phyloP scores from a whole-genome alignment of 495 filamentous ascomycete genomes.

The Penicillium manginii region DNA sequence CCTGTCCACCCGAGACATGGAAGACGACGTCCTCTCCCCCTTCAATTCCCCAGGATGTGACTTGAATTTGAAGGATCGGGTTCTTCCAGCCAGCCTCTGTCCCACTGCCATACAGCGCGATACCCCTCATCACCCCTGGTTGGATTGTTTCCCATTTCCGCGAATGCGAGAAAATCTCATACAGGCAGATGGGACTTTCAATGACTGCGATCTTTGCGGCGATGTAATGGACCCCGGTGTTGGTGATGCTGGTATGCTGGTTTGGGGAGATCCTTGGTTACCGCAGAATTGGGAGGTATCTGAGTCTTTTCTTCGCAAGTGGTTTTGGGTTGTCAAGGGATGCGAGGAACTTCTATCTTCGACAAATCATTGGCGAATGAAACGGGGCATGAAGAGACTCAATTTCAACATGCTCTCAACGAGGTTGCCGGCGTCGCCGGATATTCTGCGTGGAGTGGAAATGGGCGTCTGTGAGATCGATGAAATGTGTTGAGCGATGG shows the following conservation, averaged over 20 bases:
- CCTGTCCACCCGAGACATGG: neutral
- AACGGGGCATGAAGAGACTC: constrained; percentile 27
- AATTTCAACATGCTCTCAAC: no score
- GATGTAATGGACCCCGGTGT: constrained; percentile 26
- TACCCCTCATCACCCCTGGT: constrained; percentile 26
- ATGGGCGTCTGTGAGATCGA: no score
- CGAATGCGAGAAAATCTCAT: constrained; percentile 38
- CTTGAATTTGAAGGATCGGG: neutral
- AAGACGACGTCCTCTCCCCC: constrained; percentile 2
- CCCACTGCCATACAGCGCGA: constrained; percentile 14
- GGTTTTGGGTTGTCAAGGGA: constrained; percentile 40
- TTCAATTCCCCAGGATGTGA: neutral
- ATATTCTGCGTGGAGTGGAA: no score
- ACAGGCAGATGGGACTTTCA: constrained; percentile 14
- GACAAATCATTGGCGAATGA: constrained; percentile 43
- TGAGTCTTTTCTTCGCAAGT: constrained; percentile 38
- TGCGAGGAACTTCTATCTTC: constrained; percentile 38
- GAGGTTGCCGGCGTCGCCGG: no score
- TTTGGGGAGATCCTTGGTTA: constrained; percentile 38
- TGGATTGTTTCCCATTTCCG: constrained; percentile 37
- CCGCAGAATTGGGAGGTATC: constrained; percentile 40
- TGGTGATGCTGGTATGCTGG: constrained; percentile 19
- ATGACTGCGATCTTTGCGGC: constrained; percentile 25
- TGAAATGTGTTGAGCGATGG: no score
- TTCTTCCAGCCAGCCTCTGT: constrained; percentile 11